Evolutionary conservation across 2,329 filamentous ascomycete species (phyloP).

Genomic region (Plectosphaerella cucumerina): DNA sequence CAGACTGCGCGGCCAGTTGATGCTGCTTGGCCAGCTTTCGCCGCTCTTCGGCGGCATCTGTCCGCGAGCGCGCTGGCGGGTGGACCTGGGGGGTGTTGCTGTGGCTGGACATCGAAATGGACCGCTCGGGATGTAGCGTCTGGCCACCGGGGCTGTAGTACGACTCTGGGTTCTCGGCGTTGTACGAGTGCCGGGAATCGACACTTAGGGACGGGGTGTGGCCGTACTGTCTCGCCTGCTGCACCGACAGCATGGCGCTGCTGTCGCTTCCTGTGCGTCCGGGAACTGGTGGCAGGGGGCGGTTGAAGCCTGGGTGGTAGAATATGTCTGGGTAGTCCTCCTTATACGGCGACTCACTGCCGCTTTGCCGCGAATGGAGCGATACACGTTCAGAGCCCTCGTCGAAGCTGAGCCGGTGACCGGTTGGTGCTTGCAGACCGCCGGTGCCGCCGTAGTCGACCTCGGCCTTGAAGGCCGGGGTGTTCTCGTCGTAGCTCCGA

Average conservation of each 20-base stretch:
- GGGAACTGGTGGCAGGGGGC: constrained; percentile 53
- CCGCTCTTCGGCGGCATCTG: constrained; percentile 77
- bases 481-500: constrained; percentile 31
- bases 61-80: constrained; percentile 86
- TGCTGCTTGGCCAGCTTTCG: constrained; percentile 51
- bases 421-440: constrained; percentile 72
- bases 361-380: constrained; percentile 50
- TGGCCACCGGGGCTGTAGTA: constrained; percentile 31
- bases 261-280: constrained; percentile 59
- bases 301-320: constrained; percentile 80
- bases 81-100: constrained; percentile 74
- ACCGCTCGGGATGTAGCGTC: constrained; percentile 52
- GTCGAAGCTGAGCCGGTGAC: constrained; percentile 80
- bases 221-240: constrained; percentile 37
- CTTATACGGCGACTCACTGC: constrained; percentile 61
- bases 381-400: constrained; percentile 78
- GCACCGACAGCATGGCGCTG: constrained; percentile 45
- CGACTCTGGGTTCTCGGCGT: constrained; percentile 43
- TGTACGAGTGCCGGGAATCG: constrained; percentile 36
- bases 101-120: constrained; percentile 78
- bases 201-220: constrained; percentile 45
- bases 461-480: constrained; percentile 52
- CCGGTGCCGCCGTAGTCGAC: constrained; percentile 91
- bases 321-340: constrained; percentile 87
- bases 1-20: constrained; percentile 27